Percentiles rank a stretch among this genome's conserved stretches.
These are phyloP conservation scores for Pterula multifida DNA, from an alignment of 1,284 basidiomycete species.

Conservation along the genomic window DNA sequence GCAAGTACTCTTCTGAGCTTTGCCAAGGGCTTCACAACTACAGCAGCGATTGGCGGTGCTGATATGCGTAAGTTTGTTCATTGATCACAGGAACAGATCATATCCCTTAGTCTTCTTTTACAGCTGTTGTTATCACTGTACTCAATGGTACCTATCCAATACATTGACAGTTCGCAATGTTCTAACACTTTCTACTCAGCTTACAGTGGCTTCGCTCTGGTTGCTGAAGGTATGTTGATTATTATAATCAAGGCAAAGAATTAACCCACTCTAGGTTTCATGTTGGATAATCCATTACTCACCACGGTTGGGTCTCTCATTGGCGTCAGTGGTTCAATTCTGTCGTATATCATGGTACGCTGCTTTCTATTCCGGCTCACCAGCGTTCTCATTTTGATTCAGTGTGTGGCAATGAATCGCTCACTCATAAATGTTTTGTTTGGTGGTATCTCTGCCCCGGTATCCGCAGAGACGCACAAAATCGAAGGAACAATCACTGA, in stretches of 20 bases:
- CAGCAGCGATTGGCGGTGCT: slow-evolving; percentile 77
- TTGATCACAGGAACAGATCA: slow-evolving; percentile 6
- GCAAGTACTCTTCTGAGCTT: slow-evolving; percentile 67
- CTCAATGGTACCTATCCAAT: slow-evolving; percentile 49
- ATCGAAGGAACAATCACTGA: slow-evolving; percentile 73
- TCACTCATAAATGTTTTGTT: slow-evolving; percentile 70
- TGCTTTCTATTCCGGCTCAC: slow-evolving; percentile 9
- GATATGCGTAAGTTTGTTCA: slow-evolving; percentile 69
- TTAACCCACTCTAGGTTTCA: slow-evolving; percentile 41
- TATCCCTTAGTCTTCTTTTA: slow-evolving; percentile 5
- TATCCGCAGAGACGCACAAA: slow-evolving; percentile 45
- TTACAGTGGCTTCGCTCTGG: slow-evolving; percentile 67
- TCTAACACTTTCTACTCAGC: background rate
- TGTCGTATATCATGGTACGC: slow-evolving; percentile 80
- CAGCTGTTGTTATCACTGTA: slow-evolving; percentile 80
- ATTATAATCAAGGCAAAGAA: background rate
- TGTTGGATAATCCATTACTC: slow-evolving; percentile 75
- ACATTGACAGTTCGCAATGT: background rate
- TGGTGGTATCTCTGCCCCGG: slow-evolving; percentile 59
- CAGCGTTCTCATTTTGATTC: slow-evolving; percentile 3
- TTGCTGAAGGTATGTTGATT: slow-evolving; percentile 58
- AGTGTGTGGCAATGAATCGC: slow-evolving; percentile 86
- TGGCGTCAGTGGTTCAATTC: slow-evolving; percentile 79
- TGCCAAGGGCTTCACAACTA: slow-evolving; percentile 74
- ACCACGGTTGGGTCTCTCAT: slow-evolving; percentile 75